Evolutionary conservation across 2,329 filamentous ascomycete species (phyloP).

Genomic region (Hypoxylon rubiginosum): DNA sequence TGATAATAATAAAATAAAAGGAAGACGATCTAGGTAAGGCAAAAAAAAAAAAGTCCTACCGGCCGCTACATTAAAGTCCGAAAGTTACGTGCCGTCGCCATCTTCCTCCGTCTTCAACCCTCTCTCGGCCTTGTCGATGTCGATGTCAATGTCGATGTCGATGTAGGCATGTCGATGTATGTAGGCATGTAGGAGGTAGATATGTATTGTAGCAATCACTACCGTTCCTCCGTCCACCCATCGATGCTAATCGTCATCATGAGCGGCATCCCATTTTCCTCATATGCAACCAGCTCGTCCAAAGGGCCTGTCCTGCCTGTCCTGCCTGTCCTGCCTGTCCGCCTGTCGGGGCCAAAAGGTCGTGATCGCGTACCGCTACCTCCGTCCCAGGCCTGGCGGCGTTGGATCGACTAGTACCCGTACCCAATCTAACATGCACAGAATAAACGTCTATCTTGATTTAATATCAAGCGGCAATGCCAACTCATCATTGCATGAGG

Average conservation of each 20-base stretch:
- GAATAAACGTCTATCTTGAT: slow-evolving; percentile 62
- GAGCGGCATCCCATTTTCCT: slow-evolving; percentile 46
- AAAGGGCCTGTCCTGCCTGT: slow-evolving; percentile 34
- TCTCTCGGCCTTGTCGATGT: too few relatives aligned
- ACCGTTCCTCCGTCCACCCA: slow-evolving; percentile 45
- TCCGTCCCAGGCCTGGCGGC: slow-evolving; percentile 37
- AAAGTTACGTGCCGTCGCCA: slow-evolving; percentile 34
- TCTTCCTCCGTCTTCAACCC: slow-evolving; percentile 20
- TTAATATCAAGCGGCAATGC: slow-evolving; percentile 74
- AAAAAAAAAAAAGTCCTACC: slow-evolving; percentile 33
- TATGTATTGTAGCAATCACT: slow-evolving; percentile 38
- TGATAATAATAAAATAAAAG: slow-evolving; percentile 3
- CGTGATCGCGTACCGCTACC: slow-evolving; percentile 49
- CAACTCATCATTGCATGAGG: slow-evolving; percentile 83
- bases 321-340: too few relatives aligned
- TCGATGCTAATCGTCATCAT: slow-evolving; percentile 48
- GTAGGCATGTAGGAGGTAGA: neutral
- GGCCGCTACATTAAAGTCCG: slow-evolving; percentile 43
- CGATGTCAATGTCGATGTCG: too few relatives aligned
- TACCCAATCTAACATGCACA: slow-evolving; percentile 51
- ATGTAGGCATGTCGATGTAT: neutral
- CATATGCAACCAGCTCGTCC: slow-evolving; percentile 49
- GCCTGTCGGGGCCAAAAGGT: slow-evolving; percentile 39
- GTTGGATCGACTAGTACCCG: slow-evolving; percentile 47
- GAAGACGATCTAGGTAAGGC: too few relatives aligned